Percentiles rank a stretch among this genome's conserved stretches.
Evolutionary conservation across 2,329 filamentous ascomycete species (phyloP).

Genomic region (Neobulgaria alba): DNA sequence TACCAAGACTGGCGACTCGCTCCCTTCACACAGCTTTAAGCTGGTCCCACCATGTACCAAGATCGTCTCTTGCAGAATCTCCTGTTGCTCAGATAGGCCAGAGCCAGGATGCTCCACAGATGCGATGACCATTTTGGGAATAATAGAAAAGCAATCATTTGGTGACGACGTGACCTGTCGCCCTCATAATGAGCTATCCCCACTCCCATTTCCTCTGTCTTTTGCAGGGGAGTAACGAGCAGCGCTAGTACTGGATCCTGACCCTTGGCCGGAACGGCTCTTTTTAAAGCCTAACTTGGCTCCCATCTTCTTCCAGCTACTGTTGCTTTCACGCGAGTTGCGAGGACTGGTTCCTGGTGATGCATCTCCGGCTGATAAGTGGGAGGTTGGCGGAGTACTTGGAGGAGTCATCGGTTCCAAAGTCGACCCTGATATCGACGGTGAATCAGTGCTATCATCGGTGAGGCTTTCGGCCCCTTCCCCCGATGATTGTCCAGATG

Average conservation of each 20-base stretch:
- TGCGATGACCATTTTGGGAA: constrained; percentile 21
- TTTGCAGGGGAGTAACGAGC: constrained; percentile 28
- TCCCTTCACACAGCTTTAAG: constrained; percentile 24
- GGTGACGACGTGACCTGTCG: constrained; percentile 48
- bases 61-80: constrained; percentile 12
- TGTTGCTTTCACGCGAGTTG: constrained; percentile 30
- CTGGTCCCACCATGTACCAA: constrained; percentile 23
- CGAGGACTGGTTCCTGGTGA: constrained; percentile 23
- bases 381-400: constrained; percentile 58
- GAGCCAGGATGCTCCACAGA: constrained; percentile 21
- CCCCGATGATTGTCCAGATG: constrained; percentile 37
- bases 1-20: constrained; percentile 23
- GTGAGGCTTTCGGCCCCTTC: constrained; percentile 44
- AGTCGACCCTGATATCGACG: constrained; percentile 39
- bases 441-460: constrained; percentile 58
- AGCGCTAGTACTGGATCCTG: constrained; percentile 35
- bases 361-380: constrained; percentile 27
- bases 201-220: constrained; percentile 30
- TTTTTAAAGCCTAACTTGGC: constrained; percentile 53
- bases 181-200: constrained; percentile 43
- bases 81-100: constrained; percentile 15
- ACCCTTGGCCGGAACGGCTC: constrained; percentile 36
- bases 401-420: constrained; percentile 66
- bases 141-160: constrained; percentile 27
- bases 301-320: constrained; percentile 57